A percentile compares a stretch with the other conserved stretches of the same genome.
Evolutionary conservation across 1,139 yeast species (phyloP).

Genomic region (Petasospora rhodanensis): DNA sequence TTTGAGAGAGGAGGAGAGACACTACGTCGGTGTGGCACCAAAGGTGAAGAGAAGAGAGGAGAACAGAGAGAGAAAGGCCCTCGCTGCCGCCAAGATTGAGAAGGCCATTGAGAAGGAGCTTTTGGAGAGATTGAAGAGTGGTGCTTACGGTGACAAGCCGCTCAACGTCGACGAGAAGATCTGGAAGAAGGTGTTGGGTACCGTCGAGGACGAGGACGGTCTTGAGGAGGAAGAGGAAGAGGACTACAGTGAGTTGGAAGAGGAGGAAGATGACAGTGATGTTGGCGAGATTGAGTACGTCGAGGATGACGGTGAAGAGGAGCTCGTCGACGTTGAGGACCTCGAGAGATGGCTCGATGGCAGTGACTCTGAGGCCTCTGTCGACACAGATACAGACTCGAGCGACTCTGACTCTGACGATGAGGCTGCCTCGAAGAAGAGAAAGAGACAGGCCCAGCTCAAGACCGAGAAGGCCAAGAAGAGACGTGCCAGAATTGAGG

Average conservation of each 20-base stretch:
- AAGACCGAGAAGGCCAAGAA: slow-evolving; percentile 39
- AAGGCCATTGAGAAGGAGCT: slow-evolving; percentile 94
- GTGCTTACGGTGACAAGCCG: slow-evolving; percentile 98
- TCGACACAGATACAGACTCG: slow-evolving; percentile 33
- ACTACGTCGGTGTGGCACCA: slow-evolving; percentile 85
- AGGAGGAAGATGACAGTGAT: slow-evolving; percentile 57
- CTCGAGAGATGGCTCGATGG: slow-evolving; percentile 86
- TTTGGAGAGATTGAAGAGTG: slow-evolving; percentile 89
- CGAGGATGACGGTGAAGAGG: slow-evolving; percentile 83
- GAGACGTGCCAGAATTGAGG: slow-evolving; percentile 75
- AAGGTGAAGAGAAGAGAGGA: slow-evolving; percentile 93
- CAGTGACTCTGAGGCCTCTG: slow-evolving; percentile 45
- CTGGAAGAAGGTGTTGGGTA: slow-evolving; percentile 89
- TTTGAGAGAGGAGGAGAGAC: slow-evolving; percentile 85
- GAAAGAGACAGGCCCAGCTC: slow-evolving; percentile 36
- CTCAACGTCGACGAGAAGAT: slow-evolving; percentile 92
- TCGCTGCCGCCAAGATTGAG: slow-evolving; percentile 94
- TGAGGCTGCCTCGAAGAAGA: slow-evolving; percentile 39
- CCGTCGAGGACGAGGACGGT: slow-evolving; percentile 61
- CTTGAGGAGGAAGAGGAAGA: slow-evolving; percentile 63
- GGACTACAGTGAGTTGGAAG: slow-evolving; percentile 44
- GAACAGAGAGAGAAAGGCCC: slow-evolving; percentile 91
- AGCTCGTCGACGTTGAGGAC: slow-evolving; percentile 87
- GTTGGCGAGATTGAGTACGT: slow-evolving; percentile 82
- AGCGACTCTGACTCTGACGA: slow-evolving; percentile 34